These are phyloP conservation scores for Bauhinia variegata DNA, from an alignment of 306 rosid genomes.

Conservation along the genomic window DNA sequence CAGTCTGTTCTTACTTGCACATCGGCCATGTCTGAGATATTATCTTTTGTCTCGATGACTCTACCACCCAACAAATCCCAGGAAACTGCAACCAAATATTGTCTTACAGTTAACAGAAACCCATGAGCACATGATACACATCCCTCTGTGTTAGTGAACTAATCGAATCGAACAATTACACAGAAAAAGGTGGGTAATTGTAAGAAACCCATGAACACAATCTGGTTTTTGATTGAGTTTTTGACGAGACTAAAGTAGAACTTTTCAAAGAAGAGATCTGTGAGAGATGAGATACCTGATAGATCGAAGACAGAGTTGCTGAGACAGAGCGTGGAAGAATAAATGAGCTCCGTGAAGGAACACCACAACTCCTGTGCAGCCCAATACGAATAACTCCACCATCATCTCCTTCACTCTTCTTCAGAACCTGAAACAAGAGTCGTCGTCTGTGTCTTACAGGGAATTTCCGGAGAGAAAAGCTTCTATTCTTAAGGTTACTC, in stretches of 20 bases:
- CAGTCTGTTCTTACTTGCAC: background rate
- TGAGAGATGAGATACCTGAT: conserved; percentile 55
- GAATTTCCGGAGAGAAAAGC: no score
- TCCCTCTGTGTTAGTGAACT: no score
- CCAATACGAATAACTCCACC: conserved; percentile 49
- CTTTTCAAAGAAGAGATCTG: no score
- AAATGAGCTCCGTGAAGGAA: conserved; percentile 57
- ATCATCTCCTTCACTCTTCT: no score
- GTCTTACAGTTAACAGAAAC: no score
- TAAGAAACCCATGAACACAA: background rate
- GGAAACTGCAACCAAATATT: conserved; percentile 49
- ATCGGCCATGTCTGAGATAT: background rate
- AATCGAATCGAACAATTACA: no score
- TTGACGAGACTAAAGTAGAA: background rate
- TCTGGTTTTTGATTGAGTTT: background rate
- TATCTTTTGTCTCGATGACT: background rate
- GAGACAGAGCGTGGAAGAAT: conserved; percentile 45
- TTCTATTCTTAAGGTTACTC: no score
- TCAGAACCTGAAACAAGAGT: no score
- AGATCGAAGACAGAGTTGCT: conserved; percentile 42
- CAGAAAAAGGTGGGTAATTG: no score
- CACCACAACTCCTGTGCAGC: conserved; percentile 48
- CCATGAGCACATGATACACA: no score
- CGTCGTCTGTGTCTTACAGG: no score
- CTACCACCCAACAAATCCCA: conserved; percentile 54